These are phyloP conservation scores for Eurotiales sp. DNA, from an alignment of 2,329 filamentous ascomycete species.

Conservation along the genomic window DNA sequence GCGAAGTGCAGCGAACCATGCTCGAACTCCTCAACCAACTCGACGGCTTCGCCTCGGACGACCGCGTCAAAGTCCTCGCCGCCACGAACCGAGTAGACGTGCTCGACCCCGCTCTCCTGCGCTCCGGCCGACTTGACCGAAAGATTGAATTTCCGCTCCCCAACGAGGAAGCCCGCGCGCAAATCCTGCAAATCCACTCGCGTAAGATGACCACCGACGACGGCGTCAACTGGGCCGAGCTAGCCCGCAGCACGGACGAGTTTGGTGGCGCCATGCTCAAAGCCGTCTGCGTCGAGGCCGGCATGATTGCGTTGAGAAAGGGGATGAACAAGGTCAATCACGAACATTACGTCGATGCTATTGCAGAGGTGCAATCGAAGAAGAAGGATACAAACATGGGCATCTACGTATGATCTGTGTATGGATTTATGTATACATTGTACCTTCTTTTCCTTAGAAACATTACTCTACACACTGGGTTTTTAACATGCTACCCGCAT, in stretches of 20 bases:
- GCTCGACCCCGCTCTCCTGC: conserved; percentile 83
- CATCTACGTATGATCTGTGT: conserved; percentile 37
- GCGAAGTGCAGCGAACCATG: conserved; percentile 98
- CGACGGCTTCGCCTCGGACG: conserved; percentile 94
- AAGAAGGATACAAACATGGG: conserved; percentile 72
- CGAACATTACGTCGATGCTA: conserved; percentile 98
- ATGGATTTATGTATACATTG: conserved; percentile 14
- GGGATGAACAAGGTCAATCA: conserved; percentile 96
- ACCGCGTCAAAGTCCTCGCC: conserved; percentile 92
- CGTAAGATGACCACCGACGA: conserved; percentile 97
- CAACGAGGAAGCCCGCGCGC: conserved; percentile 93
- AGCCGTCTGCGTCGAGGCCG: conserved; percentile 96
- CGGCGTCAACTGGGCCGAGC: conserved; percentile 89
- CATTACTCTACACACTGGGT: background rate
- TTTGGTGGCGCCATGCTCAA: conserved; percentile 98
- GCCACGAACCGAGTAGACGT: conserved; percentile 95
- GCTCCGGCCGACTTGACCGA: conserved; percentile 86
- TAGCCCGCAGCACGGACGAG: conserved; percentile 95
- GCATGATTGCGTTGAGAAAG: conserved; percentile 94
- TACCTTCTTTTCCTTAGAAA: conserved; percentile 5
- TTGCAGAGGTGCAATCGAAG: conserved; percentile 82
- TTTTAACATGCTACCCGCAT: too few relatives aligned
- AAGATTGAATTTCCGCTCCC: conserved; percentile 98
- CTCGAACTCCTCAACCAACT: conserved; percentile 97
- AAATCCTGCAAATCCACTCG: conserved; percentile 96